Evolutionary conservation across 2,329 filamentous ascomycete genomes (phyloP).

Genomic region (Pseudohalonectria lignicola): DNA sequence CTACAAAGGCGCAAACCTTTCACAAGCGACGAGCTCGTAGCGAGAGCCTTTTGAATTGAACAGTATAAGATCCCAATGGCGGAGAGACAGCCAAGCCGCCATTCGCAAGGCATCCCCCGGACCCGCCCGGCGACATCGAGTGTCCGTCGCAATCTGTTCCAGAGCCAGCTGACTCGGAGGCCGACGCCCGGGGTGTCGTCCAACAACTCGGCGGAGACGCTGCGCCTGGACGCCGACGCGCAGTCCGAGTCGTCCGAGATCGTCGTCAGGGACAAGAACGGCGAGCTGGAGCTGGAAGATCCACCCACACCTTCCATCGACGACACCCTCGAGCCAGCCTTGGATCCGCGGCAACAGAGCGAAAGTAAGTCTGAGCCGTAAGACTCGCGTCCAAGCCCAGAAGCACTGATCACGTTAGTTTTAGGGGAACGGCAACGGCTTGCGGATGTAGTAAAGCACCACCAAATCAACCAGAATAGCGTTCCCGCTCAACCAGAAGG

Average conservation of each 20-base stretch:
- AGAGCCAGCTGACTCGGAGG: constrained; percentile 45
- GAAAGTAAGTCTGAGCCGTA: constrained; percentile 30
- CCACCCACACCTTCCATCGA: constrained; percentile 41
- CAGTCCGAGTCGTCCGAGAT: constrained; percentile 39
- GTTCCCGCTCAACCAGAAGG: constrained; percentile 55
- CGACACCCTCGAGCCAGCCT: constrained; percentile 40
- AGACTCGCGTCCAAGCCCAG: no score
- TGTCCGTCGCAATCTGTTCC: constrained; percentile 47
- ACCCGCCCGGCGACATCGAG: constrained; percentile 8
- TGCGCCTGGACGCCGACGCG: constrained; percentile 35
- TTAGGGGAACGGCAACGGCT: constrained; percentile 48
- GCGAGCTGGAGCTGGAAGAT: constrained; percentile 50
- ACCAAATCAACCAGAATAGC: constrained; percentile 42
- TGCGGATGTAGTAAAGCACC: constrained; percentile 49
- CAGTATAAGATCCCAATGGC: no score
- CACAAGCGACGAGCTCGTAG: no score
- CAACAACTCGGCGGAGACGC: constrained; percentile 27
- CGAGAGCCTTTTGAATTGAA: no score
- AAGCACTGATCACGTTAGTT: no score
- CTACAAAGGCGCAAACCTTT: no score
- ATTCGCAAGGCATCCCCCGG: not conserved
- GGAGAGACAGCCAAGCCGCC: constrained; percentile 6
- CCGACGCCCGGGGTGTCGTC: constrained; percentile 32
- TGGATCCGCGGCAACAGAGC: constrained; percentile 46
- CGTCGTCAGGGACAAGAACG: constrained; percentile 50